These are phyloP conservation scores for Ganoderma lucidum DNA, from an alignment of 1,284 basidiomycete species.

Conservation along the genomic window DNA sequence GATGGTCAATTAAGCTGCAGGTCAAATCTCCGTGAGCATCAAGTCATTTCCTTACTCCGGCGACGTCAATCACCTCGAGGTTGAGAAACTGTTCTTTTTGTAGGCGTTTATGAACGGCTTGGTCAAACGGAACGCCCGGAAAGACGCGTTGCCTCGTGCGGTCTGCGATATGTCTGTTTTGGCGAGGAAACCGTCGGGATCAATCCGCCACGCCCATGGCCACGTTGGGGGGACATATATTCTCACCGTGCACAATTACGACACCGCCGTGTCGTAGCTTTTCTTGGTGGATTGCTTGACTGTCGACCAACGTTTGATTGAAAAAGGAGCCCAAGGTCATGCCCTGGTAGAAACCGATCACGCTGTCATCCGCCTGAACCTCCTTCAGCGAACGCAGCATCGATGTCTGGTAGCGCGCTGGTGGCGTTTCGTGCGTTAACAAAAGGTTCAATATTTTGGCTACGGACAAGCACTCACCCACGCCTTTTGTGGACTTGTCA, in stretches of 20 bases:
- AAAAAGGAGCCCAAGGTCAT: constrained; percentile 93
- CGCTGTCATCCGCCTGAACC: constrained; percentile 93
- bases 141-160: constrained; percentile 86
- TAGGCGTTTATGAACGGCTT: constrained; percentile 87
- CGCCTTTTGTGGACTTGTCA: constrained; percentile 77
- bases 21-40: constrained; percentile 24
- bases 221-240: constrained; percentile 20
- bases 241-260: constrained; percentile 86
- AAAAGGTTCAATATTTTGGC: background rate
- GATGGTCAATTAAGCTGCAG: constrained; percentile 82
- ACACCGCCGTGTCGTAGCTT: constrained; percentile 87
- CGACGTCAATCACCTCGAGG: constrained; percentile 66
- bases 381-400: constrained; percentile 91
- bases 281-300: constrained; percentile 85
- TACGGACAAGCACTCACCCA: constrained; percentile 55
- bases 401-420: constrained; percentile 84
- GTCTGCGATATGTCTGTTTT: constrained; percentile 73
- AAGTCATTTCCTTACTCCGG: constrained; percentile 31
- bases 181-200: constrained; percentile 10
- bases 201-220: constrained; percentile 17
- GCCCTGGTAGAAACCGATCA: constrained; percentile 97
- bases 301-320: constrained; percentile 89
- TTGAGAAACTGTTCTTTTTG: constrained; percentile 89
- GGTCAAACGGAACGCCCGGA: constrained; percentile 93
- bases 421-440: constrained; percentile 6